A percentile compares a stretch with the other conserved stretches of the same genome.
phyloP scores from a whole-genome alignment of 2,329 filamentous ascomycete genomes.

The Penicillium frequentans region DNA sequence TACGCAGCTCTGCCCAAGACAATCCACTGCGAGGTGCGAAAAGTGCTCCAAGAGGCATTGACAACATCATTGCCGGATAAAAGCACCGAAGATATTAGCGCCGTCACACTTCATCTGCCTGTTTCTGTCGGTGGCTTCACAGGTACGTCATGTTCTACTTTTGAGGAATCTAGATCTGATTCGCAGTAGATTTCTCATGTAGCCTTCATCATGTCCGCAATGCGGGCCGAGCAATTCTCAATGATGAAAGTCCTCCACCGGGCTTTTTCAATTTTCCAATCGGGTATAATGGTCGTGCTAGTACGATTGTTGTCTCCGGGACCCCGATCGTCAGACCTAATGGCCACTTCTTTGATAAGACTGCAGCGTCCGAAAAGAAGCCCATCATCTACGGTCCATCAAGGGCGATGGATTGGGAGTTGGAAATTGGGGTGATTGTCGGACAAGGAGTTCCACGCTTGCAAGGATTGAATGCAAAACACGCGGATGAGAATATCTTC shows the following conservation, averaged over 20 bases:
- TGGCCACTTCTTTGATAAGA: constrained; percentile 35
- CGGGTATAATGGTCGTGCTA: constrained; percentile 57
- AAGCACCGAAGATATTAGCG: constrained; percentile 32
- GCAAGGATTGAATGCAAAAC: constrained; percentile 41
- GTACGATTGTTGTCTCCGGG: constrained; percentile 53
- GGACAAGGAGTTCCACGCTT: constrained; percentile 43
- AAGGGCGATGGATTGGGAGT: constrained; percentile 38
- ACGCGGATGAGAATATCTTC: constrained; percentile 62
- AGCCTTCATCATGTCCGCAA: constrained; percentile 32
- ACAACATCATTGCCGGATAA: constrained; percentile 12
- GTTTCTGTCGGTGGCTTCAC: constrained; percentile 57
- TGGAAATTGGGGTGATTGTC: constrained; percentile 49
- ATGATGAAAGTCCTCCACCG: constrained; percentile 24
- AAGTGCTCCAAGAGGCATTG: constrained; percentile 33
- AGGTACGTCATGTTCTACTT: constrained; percentile 57
- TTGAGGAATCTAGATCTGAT: constrained; percentile 44
- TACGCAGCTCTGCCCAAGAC: constrained; percentile 50
- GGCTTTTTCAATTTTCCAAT: constrained; percentile 51
- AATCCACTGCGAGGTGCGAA: constrained; percentile 42
- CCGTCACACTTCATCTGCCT: constrained; percentile 55
- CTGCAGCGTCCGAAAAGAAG: constrained; percentile 15
- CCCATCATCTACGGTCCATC: constrained; percentile 23
- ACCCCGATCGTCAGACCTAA: constrained; percentile 50
- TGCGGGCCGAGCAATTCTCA: constrained; percentile 26
- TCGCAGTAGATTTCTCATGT: constrained; percentile 38